Conservation (phyloP, 2,329 filamentous ascomycete genomes). For the Thielaviopsis euricoi region DNA sequence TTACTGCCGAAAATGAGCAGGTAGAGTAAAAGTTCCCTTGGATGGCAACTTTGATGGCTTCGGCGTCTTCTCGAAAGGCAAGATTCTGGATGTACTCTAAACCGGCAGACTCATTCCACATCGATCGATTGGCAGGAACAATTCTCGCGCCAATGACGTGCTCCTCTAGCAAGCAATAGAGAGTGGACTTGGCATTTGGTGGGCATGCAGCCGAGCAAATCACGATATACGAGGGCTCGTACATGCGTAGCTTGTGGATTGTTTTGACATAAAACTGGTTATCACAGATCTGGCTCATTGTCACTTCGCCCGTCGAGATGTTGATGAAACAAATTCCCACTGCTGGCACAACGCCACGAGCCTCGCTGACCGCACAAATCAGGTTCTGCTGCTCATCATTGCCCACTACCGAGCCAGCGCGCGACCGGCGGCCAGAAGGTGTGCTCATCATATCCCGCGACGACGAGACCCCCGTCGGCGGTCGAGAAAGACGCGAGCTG, state of each 20-base stretch:
- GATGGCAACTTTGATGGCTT: constrained; percentile 63
- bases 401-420: constrained; percentile 22
- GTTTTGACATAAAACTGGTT: constrained; percentile 83
- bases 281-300: constrained; percentile 82
- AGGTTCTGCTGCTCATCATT: constrained; percentile 48
- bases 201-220: constrained; percentile 54
- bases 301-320: constrained; percentile 64
- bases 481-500: constrained; percentile 1
- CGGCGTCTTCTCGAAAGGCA: constrained; percentile 65
- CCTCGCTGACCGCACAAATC: constrained; percentile 78
- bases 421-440: constrained; percentile 29
- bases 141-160: constrained; percentile 47
- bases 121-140: constrained; percentile 47
- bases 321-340: constrained; percentile 83
- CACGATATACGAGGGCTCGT: constrained; percentile 63
- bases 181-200: constrained; percentile 52
- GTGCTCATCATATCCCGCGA: constrained; percentile 22
- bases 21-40: constrained; percentile 75
- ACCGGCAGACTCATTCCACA: constrained; percentile 68
- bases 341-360: constrained; percentile 68
- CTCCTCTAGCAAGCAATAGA: constrained; percentile 58
- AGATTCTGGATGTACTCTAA: constrained; percentile 63
- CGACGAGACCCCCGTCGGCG: constrained; percentile 10
- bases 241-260: constrained; percentile 69
- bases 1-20: constrained; percentile 71